Evolutionary conservation across 2,329 filamentous ascomycete species (phyloP), one percentile per base, ranked within the genome.

Genomic region (Chaetomium sp.): DNA sequence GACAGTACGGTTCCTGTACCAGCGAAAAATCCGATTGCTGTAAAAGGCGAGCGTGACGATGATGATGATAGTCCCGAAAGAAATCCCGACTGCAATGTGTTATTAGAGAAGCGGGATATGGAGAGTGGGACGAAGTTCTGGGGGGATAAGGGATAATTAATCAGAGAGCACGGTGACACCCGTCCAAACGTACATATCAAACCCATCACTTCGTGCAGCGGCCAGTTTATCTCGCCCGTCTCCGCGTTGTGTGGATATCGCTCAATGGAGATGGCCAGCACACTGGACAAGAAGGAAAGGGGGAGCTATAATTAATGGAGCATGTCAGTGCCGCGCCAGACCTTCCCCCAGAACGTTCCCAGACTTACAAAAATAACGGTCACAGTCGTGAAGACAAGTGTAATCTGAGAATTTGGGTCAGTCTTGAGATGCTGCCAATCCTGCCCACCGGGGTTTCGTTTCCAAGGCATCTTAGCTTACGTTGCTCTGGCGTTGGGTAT

Each of bases 401-500:
- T 48, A 35, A 48, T 48, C 46, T 48, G n/a, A 34, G 38, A 14
- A 10, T 33, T 9, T 19, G 9, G 27, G 6, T 45, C 34, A 32
- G 27, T 12, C 34, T 19, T 45, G 27, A 45, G 43, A 27, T 11
- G 6, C 14, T 19, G 14, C 11, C 2, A 44, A 44, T n/a, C 41
- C 41, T 2, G 14, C 19, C 1, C n/a, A 11, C 11, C 14, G 41
- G 2, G 8, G 14, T 6, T 40, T 5, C 8, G 41, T 4, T 47
- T 35, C 33, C 33, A 27, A 27, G 19, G 19, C 3, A 6, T 7
- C 32, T 32, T 5, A n/a, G 7, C 44, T 38, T 37, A 48, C 46
- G 38, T 37, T 48, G 46, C 46, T 48, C 42, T 57, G 55, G 5
- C 55, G 42, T 36, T 53, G 52, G 8, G 46, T 54, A 14, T 54